Evolutionary conservation across 129 eudicot species (phyloP).

Genomic region (Erigeron canadensis): DNA sequence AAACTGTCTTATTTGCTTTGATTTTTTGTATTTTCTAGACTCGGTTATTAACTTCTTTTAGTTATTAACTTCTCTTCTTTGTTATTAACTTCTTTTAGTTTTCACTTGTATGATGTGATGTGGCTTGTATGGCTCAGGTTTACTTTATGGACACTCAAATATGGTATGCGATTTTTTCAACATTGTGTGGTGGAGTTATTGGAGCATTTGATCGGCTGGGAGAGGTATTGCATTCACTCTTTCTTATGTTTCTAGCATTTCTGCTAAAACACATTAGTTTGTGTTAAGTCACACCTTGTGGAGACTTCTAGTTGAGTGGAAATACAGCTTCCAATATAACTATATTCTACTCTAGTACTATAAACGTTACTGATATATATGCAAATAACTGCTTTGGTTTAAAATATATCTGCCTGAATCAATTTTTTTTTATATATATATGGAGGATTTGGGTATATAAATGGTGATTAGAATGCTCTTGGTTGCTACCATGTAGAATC

Average conservation of each 20-base stretch:
- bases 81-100: conserved; percentile 6
- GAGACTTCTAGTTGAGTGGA: not conserved
- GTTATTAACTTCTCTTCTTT: not conserved
- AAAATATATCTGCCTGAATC: too few species aligned
- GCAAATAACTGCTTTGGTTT: too few species aligned
- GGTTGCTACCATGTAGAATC: not conserved
- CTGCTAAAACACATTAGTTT: not conserved
- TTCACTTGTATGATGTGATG: conserved; percentile 10
- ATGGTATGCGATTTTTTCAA: conserved; percentile 90
- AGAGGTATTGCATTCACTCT: conserved; percentile 55
- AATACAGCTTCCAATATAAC: too few species aligned
- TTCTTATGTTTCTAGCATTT: not conserved
- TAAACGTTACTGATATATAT: too few species aligned
- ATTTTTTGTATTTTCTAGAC: not conserved
- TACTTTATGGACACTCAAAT: conserved; percentile 95
- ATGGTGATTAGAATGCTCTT: not conserved
- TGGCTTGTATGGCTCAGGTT: conserved; percentile 50
- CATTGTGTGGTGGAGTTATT: conserved; percentile 84
- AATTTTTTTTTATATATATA: too few species aligned
- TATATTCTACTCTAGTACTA: too few species aligned
- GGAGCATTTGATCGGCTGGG: conserved; percentile 98
- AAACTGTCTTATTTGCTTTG: conserved; percentile 8
- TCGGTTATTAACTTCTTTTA: not conserved
- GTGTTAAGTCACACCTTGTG: not conserved
- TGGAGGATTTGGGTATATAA: too few species aligned